Evolutionary conservation across 129 eudicot genomes (phyloP).

Genomic region (Tanacetum coccineum): DNA sequence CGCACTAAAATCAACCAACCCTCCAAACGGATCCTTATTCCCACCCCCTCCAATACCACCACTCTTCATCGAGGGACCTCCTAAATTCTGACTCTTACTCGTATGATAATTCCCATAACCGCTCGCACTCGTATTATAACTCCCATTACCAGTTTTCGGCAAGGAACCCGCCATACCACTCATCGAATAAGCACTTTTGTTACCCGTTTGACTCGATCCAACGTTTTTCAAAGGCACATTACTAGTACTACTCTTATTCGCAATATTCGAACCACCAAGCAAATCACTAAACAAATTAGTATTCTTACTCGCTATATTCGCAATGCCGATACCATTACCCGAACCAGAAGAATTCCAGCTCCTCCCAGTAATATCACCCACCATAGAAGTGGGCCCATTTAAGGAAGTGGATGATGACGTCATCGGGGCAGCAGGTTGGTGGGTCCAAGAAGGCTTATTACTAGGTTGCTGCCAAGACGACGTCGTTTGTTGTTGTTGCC

Average conservation of each 20-base stretch:
- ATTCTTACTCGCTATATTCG: constrained; percentile 48
- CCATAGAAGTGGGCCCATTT: constrained; percentile 80
- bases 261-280: constrained; percentile 61
- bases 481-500: too few species aligned
- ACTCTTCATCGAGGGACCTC: constrained; percentile 46
- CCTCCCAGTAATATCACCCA: constrained; percentile 81
- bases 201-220: constrained; percentile 28
- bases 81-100: constrained; percentile 43
- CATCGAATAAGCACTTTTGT: constrained; percentile 58
- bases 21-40: constrained; percentile 84
- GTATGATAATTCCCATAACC: constrained; percentile 36
- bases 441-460: constrained; percentile 79
- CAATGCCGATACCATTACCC: constrained; percentile 24
- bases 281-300: constrained; percentile 89
- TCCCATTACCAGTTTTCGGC: constrained; percentile 45
- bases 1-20: constrained; percentile 66
- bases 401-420: constrained; percentile 36
- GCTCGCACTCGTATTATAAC: background rate
- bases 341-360: constrained; percentile 65
- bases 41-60: constrained; percentile 46
- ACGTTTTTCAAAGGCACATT: constrained; percentile 75
- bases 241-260: constrained; percentile 41
- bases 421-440: constrained; percentile 57
- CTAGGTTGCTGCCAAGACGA: too few species aligned
- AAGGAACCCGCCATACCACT: constrained; percentile 69